phyloP scores from a whole-genome alignment of 306 rosid genomes.

The Albizia julibrissin region DNA sequence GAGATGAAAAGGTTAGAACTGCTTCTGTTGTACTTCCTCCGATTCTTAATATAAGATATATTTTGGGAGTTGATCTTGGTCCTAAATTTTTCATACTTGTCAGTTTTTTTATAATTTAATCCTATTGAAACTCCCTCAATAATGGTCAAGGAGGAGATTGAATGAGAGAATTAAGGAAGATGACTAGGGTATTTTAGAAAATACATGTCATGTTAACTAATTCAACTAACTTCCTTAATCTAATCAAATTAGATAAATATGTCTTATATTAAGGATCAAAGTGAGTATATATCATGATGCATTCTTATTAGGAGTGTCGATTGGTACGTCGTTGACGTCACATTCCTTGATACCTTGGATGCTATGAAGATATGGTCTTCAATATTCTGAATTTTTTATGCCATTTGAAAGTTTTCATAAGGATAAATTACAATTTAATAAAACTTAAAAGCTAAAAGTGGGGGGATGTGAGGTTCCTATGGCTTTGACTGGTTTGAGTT shows the following conservation, averaged over 20 bases:
- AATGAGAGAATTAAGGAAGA: too few relatives aligned
- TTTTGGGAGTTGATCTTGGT: too few relatives aligned
- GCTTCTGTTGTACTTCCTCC: background rate
- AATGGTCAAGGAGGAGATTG: too few relatives aligned
- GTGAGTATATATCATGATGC: background rate
- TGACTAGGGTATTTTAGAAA: too few relatives aligned
- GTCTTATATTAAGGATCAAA: too few relatives aligned
- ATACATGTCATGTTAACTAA: too few relatives aligned
- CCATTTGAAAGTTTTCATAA: background rate
- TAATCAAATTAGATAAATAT: too few relatives aligned
- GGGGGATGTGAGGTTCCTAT: background rate
- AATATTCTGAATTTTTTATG: background rate
- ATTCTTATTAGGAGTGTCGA: background rate
- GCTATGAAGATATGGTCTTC: background rate
- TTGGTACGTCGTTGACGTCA: background rate
- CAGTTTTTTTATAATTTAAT: too few relatives aligned
- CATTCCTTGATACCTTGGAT: background rate
- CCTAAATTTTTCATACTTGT: too few relatives aligned
- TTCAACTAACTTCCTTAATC: too few relatives aligned
- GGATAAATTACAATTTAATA: background rate
- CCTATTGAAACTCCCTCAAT: too few relatives aligned
- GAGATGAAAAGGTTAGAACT: conserved; percentile 74
- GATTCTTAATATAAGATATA: too few relatives aligned
- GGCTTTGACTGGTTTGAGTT: background rate
- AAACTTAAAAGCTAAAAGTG: background rate